phyloP scores from a whole-genome alignment of 768 basidiomycete genomes.

The Boletus rubescentipes region DNA sequence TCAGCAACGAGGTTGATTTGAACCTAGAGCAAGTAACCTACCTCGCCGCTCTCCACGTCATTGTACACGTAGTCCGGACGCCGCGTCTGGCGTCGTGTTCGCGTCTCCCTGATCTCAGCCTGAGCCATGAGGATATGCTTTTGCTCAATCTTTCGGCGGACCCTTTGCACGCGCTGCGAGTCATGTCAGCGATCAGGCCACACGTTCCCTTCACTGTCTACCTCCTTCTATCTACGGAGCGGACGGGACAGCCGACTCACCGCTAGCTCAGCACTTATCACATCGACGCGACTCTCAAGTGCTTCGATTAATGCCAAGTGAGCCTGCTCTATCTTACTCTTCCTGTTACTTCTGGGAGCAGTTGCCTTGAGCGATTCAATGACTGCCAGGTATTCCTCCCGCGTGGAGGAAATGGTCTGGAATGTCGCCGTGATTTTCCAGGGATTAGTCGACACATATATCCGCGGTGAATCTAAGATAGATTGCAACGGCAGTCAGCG shows the following conservation, averaged over 20 bases:
- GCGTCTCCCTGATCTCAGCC: constrained; percentile 75
- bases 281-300: constrained; percentile 63
- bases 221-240: constrained; percentile 8
- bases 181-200: constrained; percentile 23
- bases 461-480: constrained; percentile 74
- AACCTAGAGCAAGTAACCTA: constrained; percentile 11
- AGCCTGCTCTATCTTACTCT: constrained; percentile 56
- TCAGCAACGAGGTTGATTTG: constrained; percentile 25
- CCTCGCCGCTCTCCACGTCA: constrained; percentile 65
- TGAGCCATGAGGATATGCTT: constrained; percentile 63
- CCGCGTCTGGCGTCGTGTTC: constrained; percentile 70
- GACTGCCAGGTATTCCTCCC: constrained; percentile 67
- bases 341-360: constrained; percentile 46
- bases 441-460: constrained; percentile 84
- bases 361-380: constrained; percentile 59
- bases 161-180: constrained; percentile 67
- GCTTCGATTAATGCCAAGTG: constrained; percentile 61
- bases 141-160: constrained; percentile 69
- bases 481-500: constrained; percentile 33
- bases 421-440: constrained; percentile 87
- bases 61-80: constrained; percentile 82
- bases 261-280: constrained; percentile 65
- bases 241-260: constrained; percentile 47
- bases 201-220: constrained; percentile 10
- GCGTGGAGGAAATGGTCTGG: constrained; percentile 65